Conservation (phyloP, 805 yeast genomes). For the Ogataea polymorpha region DNA sequence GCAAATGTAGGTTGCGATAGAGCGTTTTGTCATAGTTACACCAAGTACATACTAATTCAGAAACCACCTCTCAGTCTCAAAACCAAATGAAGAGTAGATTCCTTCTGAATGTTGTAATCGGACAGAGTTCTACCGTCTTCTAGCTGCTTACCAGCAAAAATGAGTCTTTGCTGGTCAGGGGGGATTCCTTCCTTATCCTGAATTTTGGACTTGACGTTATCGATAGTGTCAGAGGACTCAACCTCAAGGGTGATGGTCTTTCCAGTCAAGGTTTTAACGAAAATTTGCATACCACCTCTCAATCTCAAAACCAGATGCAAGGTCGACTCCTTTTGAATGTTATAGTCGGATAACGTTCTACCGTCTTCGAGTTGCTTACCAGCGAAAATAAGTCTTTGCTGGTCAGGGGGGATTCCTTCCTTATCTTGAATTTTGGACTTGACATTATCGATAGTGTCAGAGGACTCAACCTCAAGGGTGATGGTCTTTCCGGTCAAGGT, state of each 20-base stretch:
- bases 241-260: conserved; percentile 85
- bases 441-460: conserved; percentile 44
- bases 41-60: conserved; percentile 30
- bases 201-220: conserved; percentile 93
- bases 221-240: conserved; percentile 96
- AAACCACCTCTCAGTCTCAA: conserved; percentile 96
- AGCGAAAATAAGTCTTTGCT: conserved; percentile 43
- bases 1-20: neutral
- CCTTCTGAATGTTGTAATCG: conserved; percentile 98
- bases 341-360: conserved; percentile 90
- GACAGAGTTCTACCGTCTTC: conserved; percentile 95
- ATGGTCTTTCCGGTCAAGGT: conserved; percentile 89
- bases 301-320: conserved; percentile 80
- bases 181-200: conserved; percentile 98
- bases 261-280: conserved; percentile 57
- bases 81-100: conserved; percentile 93
- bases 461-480: conserved; percentile 52
- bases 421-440: conserved; percentile 43
- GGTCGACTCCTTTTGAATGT: conserved; percentile 50
- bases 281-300: conserved; percentile 79
- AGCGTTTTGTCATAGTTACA: neutral
- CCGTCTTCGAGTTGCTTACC: conserved; percentile 58
- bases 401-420: conserved; percentile 46
- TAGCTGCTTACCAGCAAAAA: conserved; percentile 96
- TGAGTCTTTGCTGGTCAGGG: conserved; percentile 95